Base-by-base conservation (phyloP, 495 filamentous ascomycete species). In the Sabuloglossum arenarium region DNA sequence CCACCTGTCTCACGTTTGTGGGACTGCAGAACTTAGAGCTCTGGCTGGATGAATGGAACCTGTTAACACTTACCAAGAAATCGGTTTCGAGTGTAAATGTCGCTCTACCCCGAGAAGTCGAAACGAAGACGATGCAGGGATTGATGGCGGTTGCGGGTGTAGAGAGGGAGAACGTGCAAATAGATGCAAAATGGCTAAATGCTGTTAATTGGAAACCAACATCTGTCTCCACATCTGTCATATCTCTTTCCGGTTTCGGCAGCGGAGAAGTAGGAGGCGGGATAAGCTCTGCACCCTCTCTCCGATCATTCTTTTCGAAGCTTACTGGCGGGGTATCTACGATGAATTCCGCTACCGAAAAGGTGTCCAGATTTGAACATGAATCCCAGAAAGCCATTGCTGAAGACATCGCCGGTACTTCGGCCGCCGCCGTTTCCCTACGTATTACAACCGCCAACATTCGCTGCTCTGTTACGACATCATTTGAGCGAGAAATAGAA, bases 1-100 rank as follows among this genome's bases (percentile, higher is more conserved):
- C 86, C 1, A 96, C 88, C 39, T 95, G 90, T 68, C 73, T 99
- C 68, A 99, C 93, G 9, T 99, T 99, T 68, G 89, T 99, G 43
- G 81, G 82, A 0, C 71, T 99, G 39, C 74, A 93, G 64, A 75
- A 75, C 29, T 88, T 99, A 53, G 91, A 97, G 59, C 73, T 99
- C 37, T 86, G 80, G 77, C 73, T 99, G 43, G 89, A 97, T 64
- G 84, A 94, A 59, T 86, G 79, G 74, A 84, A 79, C 58, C 69
- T 99, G 21, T 66, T 94, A 27, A 72, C 73, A 16, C 67, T 99
- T 24, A 73, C 75, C 4, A 97, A 97, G 70, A 93, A 91, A 64
- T 77, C 77, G 1, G 87, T 88, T 1, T 88, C 88, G 6, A 79
- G 81, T 30, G 65, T 77, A 29, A 72, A 75, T 53, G 73, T 96